Evolutionary conservation across 1,139 yeast genomes (phyloP).

Genomic region (Candida frijolesensis): DNA sequence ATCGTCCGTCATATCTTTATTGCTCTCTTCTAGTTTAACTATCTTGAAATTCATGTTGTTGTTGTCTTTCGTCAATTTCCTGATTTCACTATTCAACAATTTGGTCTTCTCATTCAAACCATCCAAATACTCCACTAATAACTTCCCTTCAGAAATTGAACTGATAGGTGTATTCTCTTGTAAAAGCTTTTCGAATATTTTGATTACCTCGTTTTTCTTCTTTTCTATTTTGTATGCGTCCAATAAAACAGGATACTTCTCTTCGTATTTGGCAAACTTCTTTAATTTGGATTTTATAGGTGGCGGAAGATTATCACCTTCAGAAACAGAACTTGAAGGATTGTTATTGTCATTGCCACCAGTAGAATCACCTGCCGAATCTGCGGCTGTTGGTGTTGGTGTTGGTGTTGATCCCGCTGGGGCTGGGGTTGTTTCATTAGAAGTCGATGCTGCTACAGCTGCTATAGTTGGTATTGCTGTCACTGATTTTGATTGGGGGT

Average conservation of each 20-base stretch:
- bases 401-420: conserved; percentile 20
- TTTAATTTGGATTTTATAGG: conserved; percentile 62
- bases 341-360: neutral
- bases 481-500: conserved; percentile 5
- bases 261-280: conserved; percentile 85
- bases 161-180: conserved; percentile 82
- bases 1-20: conserved; percentile 20
- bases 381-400: neutral
- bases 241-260: conserved; percentile 78
- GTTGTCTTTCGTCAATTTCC: conserved; percentile 24
- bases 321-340: neutral
- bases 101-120: conserved; percentile 64
- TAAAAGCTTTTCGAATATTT: conserved; percentile 67
- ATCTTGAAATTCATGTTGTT: conserved; percentile 25
- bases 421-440: conserved; percentile 32
- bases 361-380: neutral
- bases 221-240: conserved; percentile 87
- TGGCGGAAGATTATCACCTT: conserved; percentile 46
- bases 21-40: conserved; percentile 20
- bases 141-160: conserved; percentile 69
- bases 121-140: conserved; percentile 68
- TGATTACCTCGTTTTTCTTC: conserved; percentile 63
- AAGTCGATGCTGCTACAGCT: neutral
- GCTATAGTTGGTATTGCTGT: conserved; percentile 6
- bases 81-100: conserved; percentile 57